These are phyloP conservation scores for Phaffomyces thermotolerans DNA, from an alignment of 805 yeast genomes.

Conservation along the genomic window DNA sequence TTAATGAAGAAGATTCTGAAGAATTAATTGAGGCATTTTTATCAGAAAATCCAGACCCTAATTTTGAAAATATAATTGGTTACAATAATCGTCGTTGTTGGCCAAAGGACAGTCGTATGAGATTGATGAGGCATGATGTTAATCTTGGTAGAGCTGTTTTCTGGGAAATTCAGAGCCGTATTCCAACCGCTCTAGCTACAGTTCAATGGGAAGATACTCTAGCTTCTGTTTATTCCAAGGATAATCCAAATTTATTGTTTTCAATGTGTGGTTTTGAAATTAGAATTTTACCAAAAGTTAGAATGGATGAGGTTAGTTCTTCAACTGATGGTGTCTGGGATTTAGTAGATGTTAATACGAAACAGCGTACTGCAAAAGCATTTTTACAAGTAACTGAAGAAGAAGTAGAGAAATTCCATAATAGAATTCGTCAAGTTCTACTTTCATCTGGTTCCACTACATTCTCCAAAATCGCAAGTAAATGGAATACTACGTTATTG, in stretches of 20 bases:
- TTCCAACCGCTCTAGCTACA: conserved; percentile 68
- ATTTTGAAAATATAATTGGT: conserved; percentile 77
- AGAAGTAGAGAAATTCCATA: conserved; percentile 73
- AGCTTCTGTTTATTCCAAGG: conserved; percentile 84
- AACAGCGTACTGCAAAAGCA: conserved; percentile 86
- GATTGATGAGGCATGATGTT: conserved; percentile 83
- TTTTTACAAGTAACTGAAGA: conserved; percentile 74
- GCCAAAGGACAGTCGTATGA: conserved; percentile 92
- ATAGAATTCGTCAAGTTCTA: conserved; percentile 78
- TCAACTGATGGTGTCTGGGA: conserved; percentile 90
- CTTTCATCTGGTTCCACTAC: conserved; percentile 97
- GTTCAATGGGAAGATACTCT: conserved; percentile 74
- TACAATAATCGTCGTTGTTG: conserved; percentile 88
- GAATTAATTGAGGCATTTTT: conserved; percentile 71
- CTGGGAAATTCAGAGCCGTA: conserved; percentile 79
- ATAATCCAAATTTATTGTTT: conserved; percentile 82
- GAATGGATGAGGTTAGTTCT: conserved; percentile 47
- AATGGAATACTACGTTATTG: conserved; percentile 91
- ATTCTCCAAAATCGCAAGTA: conserved; percentile 86
- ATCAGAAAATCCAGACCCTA: conserved; percentile 87
- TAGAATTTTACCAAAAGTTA: conserved; percentile 68
- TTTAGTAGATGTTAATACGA: conserved; percentile 57
- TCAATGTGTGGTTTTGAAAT: conserved; percentile 96
- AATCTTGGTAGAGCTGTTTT: conserved; percentile 86
- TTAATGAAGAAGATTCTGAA: conserved; percentile 63